Evolutionary conservation across 495 filamentous ascomycete genomes (phyloP), one percentile per base, ranked within the genome.

Genomic region (Aspergillus coremiiformis): DNA sequence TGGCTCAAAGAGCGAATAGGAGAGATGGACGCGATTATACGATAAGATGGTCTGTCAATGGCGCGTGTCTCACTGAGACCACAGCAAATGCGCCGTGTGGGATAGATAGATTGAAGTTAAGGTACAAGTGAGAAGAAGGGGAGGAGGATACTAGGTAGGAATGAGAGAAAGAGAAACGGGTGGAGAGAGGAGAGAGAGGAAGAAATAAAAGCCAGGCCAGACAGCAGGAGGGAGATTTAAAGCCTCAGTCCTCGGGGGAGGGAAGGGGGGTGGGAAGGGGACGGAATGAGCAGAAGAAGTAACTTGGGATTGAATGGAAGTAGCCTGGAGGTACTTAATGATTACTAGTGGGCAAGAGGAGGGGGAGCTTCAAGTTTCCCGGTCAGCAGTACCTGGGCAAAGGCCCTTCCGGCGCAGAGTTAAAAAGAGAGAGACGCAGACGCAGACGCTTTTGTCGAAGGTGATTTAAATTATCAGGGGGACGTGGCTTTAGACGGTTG

Each of bases 111-210:
- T n/a, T n/a, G n/a, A n/a, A 52, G 44, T 44, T 30, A 47, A 49
- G 42, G 53, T 49, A 56, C n/a, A n/a, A 10, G 23, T 44, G 29
- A 44, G 41, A 55, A 39, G 51, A 50, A 43, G 48, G 48, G 39
- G 39, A 15, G 44, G 47, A 52, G 44, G 43, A 54, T 56, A 65
- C 52, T 47, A 52, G 47, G 42, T 52, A 54, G 44, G 45, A 57
- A 49, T 33, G 52, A 61, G 53, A 51, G 51, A 56, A 59, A 53
- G 55, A 53, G 54, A 60, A 11, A 53, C 49, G 49, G 55, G 55
- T 59, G 47, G 47, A 27, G 17, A 17, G 47, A 49, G 49, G 39
- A 51, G 54, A 49, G 45, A 44, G 27, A 43, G 39, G 51, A 44
- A 43, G 51, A 54, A 56, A 53, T 52, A 54, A 64, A 57, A 33